These are phyloP conservation scores for Syzygium oleosum DNA, from an alignment of 345 rosid species.

Conservation along the genomic window DNA sequence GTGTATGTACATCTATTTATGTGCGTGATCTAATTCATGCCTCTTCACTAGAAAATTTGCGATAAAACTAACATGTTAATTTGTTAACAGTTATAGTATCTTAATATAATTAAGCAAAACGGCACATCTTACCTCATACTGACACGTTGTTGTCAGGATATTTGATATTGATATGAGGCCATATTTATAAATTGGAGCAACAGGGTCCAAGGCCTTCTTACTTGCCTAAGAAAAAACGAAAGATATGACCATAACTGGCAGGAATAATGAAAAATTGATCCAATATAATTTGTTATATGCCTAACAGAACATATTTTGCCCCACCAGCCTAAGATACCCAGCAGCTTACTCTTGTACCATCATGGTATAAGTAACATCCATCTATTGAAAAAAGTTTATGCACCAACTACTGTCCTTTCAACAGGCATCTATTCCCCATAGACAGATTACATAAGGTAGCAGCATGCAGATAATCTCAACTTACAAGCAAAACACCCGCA, in stretches of 20 bases:
- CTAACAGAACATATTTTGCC: neutral
- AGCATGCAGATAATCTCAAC: neutral
- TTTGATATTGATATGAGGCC: constrained; percentile 67
- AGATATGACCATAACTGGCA: neutral
- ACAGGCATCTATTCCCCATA: neutral
- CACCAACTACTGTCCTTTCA: neutral
- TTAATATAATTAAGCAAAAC: neutral
- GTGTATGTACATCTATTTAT: neutral
- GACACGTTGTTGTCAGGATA: constrained; percentile 88
- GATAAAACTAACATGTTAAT: neutral
- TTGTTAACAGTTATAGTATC: neutral
- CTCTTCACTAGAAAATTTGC: neutral
- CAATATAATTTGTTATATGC: neutral
- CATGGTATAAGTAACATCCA: neutral
- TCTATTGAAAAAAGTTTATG: neutral
- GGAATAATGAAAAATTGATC: neutral
- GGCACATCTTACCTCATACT: constrained; percentile 63
- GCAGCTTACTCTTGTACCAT: neutral
- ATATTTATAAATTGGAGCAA: constrained; percentile 86
- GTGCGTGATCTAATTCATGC: neutral
- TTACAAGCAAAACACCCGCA: constrained; percentile 65
- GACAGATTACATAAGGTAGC: neutral
- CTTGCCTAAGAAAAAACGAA: constrained; percentile 44
- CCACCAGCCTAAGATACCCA: neutral
- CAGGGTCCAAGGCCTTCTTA: constrained; percentile 75